Conservation (phyloP, 2,329 filamentous ascomycete species). For the Phyllosticta paracitricarpa region DNA sequence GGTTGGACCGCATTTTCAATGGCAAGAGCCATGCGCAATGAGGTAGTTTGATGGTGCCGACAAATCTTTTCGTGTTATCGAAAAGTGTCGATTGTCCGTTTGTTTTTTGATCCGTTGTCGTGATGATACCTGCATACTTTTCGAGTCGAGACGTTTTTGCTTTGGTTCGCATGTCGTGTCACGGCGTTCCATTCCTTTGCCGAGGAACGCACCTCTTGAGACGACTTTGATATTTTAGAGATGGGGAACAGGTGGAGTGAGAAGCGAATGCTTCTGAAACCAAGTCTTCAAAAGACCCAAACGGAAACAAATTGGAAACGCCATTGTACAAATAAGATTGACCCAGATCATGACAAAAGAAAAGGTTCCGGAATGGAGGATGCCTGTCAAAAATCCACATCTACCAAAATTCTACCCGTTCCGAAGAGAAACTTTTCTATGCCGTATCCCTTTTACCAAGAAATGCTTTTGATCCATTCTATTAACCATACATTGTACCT, state of each 20-base stretch:
- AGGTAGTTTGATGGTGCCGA: background rate
- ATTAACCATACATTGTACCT: background rate
- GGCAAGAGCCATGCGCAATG: background rate
- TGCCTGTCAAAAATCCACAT: background rate
- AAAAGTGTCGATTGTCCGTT: too few relatives aligned
- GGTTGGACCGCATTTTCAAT: slow-evolving; percentile 3
- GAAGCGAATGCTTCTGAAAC: background rate
- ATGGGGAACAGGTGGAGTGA: background rate
- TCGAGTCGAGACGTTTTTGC: too few relatives aligned
- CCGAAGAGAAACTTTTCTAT: background rate
- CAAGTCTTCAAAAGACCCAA: background rate
- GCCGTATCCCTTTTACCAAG: background rate
- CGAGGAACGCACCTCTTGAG: slow-evolving; percentile 17
- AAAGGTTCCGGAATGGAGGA: background rate
- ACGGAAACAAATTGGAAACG: background rate
- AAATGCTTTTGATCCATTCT: background rate
- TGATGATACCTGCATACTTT: too few relatives aligned
- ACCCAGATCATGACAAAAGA: background rate
- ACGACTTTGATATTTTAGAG: too few relatives aligned
- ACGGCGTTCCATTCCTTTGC: too few relatives aligned
- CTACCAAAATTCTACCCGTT: background rate
- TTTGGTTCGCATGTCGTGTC: too few relatives aligned
- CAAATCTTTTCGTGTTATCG: background rate
- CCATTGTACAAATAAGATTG: background rate
- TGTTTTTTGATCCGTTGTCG: too few relatives aligned